phyloP scores from a whole-genome alignment of 2,329 filamentous ascomycete genomes.

The Lachnellula arida region DNA sequence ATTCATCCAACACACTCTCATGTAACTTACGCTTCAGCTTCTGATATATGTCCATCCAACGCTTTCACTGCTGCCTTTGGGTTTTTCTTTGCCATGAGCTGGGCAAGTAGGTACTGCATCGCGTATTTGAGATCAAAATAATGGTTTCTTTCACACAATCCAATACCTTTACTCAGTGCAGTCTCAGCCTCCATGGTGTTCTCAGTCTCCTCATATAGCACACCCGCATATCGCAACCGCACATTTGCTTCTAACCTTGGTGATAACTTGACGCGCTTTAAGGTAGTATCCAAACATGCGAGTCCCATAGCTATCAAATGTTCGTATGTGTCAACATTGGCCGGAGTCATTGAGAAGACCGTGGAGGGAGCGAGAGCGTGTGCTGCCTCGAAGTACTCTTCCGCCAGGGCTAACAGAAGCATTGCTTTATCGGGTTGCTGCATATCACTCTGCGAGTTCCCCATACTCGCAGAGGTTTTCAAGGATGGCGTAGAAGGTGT shows the following conservation, averaged over 20 bases:
- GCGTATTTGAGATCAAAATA: conserved; percentile 68
- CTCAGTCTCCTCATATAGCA: conserved; percentile 69
- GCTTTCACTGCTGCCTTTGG: conserved; percentile 69
- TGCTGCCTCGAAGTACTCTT: conserved; percentile 69
- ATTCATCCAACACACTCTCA: neutral
- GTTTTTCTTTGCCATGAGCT: conserved; percentile 65
- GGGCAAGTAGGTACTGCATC: conserved; percentile 69
- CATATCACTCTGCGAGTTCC: conserved; percentile 1
- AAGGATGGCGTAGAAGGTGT: conserved; percentile 5
- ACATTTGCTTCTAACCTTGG: conserved; percentile 66
- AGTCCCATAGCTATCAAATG: conserved; percentile 68
- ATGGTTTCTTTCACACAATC: conserved; percentile 61
- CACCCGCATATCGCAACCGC: conserved; percentile 64
- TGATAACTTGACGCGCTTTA: conserved; percentile 55
- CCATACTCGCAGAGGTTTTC: conserved; percentile 7
- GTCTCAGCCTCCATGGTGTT: conserved; percentile 71
- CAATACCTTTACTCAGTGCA: conserved; percentile 65
- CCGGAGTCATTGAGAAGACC: conserved; percentile 45
- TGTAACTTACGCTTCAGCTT: conserved; percentile 57
- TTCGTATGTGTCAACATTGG: conserved; percentile 61
- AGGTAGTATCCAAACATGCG: conserved; percentile 64
- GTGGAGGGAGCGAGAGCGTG: conserved; percentile 48
- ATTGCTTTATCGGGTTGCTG: conserved; percentile 19
- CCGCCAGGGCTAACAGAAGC: conserved; percentile 64
- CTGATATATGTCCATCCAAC: conserved; percentile 62